These are phyloP conservation scores for Dendrobium officinale DNA, from an alignment of 106 monocot species.

Conservation along the genomic window DNA sequence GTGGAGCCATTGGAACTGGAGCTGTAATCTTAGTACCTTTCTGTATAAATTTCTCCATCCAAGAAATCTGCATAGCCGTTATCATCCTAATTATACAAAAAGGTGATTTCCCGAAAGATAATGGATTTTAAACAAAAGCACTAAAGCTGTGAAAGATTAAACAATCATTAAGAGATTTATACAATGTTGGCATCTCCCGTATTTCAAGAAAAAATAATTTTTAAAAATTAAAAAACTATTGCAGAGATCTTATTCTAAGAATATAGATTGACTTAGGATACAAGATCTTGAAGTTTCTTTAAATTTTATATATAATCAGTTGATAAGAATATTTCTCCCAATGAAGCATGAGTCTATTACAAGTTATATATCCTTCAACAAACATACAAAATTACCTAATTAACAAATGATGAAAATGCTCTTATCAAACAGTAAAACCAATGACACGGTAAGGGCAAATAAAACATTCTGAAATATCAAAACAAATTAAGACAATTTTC, in stretches of 20 bases:
- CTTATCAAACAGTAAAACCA: neutral
- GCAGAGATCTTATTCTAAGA: neutral
- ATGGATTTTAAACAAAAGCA: neutral
- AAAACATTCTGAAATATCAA: neutral
- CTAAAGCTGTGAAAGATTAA: neutral
- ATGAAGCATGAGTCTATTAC: neutral
- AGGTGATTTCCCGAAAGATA: neutral
- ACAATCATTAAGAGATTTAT: neutral
- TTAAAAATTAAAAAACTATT: neutral
- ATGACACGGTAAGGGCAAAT: neutral
- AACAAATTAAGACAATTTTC: neutral
- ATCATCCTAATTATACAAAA: neutral
- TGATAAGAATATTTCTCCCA: neutral
- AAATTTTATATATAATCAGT: neutral
- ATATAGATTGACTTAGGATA: neutral
- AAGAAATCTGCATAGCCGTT: conserved; percentile 65
- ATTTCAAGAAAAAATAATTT: neutral
- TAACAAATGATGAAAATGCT: neutral
- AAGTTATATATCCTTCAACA: conserved; percentile 3
- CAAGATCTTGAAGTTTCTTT: neutral
- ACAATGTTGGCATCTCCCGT: neutral
- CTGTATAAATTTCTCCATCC: conserved; percentile 98
- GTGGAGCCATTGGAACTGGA: conserved; percentile 87
- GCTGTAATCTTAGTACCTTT: conserved; percentile 93
- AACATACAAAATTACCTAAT: neutral